Evolutionary conservation across 2,329 filamentous ascomycete species (phyloP), one percentile per base, ranked within the genome.

Genomic region (Pseudocercospora ulei): DNA sequence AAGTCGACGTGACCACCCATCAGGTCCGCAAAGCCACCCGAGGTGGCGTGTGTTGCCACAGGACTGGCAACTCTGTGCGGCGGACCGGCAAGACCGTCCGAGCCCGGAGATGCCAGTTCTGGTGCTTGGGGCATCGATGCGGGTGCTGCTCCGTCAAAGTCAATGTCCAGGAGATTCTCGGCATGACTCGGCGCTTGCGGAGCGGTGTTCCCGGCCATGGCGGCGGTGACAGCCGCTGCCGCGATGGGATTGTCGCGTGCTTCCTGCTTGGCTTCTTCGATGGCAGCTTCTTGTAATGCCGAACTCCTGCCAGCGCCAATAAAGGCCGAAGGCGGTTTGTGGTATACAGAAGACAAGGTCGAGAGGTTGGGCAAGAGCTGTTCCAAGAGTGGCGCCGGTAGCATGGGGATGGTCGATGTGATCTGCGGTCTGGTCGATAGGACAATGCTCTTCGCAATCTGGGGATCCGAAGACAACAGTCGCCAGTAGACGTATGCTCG

Each of bases 401-500:
- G 72, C 41, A 83, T 88, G 41, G 83, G 83, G 66, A 98, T 95
- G 16, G 90, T 98, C 13, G 86, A 88, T 24, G 82, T 79, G 57
- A 98, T 98, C 18, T 86, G 81, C 3, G 90, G 90, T 62, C 95
- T 94, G 52, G 92, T 82, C 3, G 90, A 92, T 22, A 98, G 76
- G 27, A 98, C 78, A 51, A 98, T 85, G 53, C 76, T 86, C 73
- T 93, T 95, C 42, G 90, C 86, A 46, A 93, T 73, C 49, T 90
- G 79, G 18, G 88, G 76, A 58, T 96, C 88, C 40, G 84, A 90
- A 13, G 90, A 96, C 5, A 98, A 70, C 35, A 98, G 70, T 59
- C 90, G 82, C 90, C 90, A 98, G 68, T 98, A 98, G 25, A 96
- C 85, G 59, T 96, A 98, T 39, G 90, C 90, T 63, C 90, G 77